A percentile compares a stretch with the other conserved stretches of the same genome.
phyloP scores from a whole-genome alignment of 805 yeast species.

The Debaryomyces hansenii region DNA sequence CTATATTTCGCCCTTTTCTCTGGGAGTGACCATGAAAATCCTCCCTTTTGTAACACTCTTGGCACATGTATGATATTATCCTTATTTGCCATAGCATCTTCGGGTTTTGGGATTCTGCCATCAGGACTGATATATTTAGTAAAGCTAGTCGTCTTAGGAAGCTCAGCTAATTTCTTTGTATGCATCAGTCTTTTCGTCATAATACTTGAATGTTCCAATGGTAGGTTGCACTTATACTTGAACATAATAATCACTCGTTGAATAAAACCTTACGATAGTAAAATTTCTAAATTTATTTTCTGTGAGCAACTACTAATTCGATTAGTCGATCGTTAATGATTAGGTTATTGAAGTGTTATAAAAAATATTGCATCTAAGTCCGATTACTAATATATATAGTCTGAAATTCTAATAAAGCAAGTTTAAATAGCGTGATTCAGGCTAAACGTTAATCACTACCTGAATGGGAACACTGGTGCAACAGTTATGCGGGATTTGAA shows the following conservation, averaged over 20 bases:
- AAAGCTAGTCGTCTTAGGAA: conserved; percentile 32
- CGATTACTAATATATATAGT: no score
- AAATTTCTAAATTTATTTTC: neutral
- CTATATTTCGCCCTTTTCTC: conserved; percentile 52
- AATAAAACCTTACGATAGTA: neutral
- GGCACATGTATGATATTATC: conserved; percentile 36
- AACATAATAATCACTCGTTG: neutral
- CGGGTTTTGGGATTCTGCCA: conserved; percentile 20
- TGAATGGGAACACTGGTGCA: neutral
- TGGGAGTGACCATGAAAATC: conserved; percentile 74
- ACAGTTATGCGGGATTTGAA: neutral
- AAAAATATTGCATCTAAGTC: no score
- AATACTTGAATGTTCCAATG: neutral
- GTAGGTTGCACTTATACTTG: neutral
- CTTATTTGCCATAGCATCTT: conserved; percentile 27
- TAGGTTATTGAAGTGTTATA: no score
- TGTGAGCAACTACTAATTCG: neutral
- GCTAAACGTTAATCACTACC: no score
- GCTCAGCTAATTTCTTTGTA: conserved; percentile 18
- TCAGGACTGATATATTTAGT: conserved; percentile 30
- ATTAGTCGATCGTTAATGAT: no score
- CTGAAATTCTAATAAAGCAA: no score
- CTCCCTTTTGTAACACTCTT: conserved; percentile 51
- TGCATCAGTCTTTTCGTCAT: neutral
- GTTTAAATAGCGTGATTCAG: no score